Base-by-base conservation (phyloP, 768 basidiomycete genomes). In the Xerocomus spinulosus region DNA sequence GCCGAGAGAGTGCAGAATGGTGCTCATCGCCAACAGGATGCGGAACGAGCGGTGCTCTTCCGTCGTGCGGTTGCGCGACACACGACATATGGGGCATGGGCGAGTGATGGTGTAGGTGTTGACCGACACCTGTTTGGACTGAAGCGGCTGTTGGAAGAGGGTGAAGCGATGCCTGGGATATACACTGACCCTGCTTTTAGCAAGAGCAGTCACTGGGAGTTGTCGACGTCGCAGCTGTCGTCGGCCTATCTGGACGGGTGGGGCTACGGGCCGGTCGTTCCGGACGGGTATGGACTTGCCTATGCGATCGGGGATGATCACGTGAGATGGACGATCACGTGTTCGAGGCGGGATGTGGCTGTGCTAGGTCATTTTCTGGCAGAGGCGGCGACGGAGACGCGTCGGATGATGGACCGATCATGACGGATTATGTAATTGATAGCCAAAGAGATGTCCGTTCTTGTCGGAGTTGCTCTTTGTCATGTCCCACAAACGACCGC, bases 221-320 rank as follows among this genome's bases (percentile, higher is more conserved):
- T 98, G 56, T 89, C 85, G 33, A 99, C 96, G 17, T 87, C 84
- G 52, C 90, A 96, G 68, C 71, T 98, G 48, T 85, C 83, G 42
- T 85, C 81, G 36, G 75, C 74, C 42, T 93, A 77, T 66, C 72
- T 99, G 28, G 90, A 94, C 57, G 92, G 92, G 18, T 98, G 95
- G 95, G 96, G 95, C 13, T 97, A 97, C 62, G 92, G 93, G 8
- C 91, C 50, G 87, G 94, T 98, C 24, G 93, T 96, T 0, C 77
- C 82, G 1, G 91, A 95, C 54, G 95, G 94, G 4, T 95, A 90
- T 59, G 95, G 95, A 17, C 68, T 97, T 25, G 81, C 90, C 26
- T 98, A 99, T 68, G 76, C 89, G 3, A 94, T 99, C 60, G 88
- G 84, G 26, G 82, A 89, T 49, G 69, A 83, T 42, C 84, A 85